A percentile compares a stretch with the other conserved stretches of the same genome.
Conservation (phyloP, 148 eudicot genomes). For the Rhododendron ferrugineum region DNA sequence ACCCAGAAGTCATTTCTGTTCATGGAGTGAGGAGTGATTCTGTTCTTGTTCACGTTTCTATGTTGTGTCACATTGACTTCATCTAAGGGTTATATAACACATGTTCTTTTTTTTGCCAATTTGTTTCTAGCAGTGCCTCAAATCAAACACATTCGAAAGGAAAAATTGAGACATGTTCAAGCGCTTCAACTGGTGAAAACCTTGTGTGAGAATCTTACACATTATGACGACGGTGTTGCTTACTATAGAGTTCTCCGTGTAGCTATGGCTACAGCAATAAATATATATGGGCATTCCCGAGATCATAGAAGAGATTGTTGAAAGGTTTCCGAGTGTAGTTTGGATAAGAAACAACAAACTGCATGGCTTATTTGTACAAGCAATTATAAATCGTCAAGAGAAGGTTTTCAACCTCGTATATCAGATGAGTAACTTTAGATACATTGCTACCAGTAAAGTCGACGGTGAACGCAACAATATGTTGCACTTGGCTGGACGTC, state of each 20-base stretch:
- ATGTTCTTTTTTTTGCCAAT: too few relatives aligned
- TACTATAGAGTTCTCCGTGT: accelerated
- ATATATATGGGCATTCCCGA: constrained; percentile 17
- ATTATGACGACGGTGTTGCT: too few relatives aligned
- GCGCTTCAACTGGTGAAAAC: constrained; percentile 15
- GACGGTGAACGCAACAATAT: background rate
- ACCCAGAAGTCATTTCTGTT: too few relatives aligned
- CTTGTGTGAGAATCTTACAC: background rate
- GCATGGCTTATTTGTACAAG: constrained; percentile 16
- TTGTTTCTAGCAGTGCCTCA: background rate
- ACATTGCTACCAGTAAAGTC: background rate
- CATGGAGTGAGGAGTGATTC: too few relatives aligned
- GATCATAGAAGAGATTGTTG: constrained; percentile 13
- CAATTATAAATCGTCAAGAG: constrained; percentile 19
- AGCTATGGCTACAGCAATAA: background rate
- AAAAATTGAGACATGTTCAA: constrained; percentile 4
- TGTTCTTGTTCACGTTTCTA: too few relatives aligned
- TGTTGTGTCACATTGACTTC: too few relatives aligned
- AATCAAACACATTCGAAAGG: background rate
- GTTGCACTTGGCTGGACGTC: constrained; percentile 19
- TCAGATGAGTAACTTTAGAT: constrained; percentile 19
- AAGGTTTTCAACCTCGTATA: constrained; percentile 21
- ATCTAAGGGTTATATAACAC: too few relatives aligned
- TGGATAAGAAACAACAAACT: constrained; percentile 12
- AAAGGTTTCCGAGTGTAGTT: constrained; percentile 16